A percentile compares a stretch with the other conserved stretches of the same genome.
These are phyloP conservation scores for Purshia tridentata DNA, from an alignment of 306 rosid genomes.

Conservation along the genomic window DNA sequence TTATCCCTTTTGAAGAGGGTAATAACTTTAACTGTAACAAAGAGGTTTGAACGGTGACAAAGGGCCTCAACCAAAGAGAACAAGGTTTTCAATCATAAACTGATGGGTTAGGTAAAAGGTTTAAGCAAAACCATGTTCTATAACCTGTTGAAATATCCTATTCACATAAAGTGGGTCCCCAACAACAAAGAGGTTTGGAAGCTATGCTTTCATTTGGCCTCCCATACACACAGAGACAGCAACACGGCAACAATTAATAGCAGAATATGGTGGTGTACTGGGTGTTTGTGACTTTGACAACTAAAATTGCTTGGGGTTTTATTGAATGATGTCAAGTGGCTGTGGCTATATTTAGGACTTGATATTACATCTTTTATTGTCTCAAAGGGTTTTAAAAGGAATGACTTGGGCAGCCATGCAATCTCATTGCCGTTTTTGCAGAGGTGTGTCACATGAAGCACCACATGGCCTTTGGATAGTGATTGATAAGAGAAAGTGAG, in stretches of 20 bases:
- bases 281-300: not conserved
- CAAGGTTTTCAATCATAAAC: not conserved
- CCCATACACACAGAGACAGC: not conserved
- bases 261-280: not conserved
- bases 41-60: conserved; percentile 37
- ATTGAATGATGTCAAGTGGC: not conserved
- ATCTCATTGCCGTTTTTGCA: conserved; percentile 34
- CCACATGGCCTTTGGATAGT: conserved; percentile 36
- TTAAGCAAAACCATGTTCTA: conserved; percentile 12
- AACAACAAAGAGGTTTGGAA: not conserved
- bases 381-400: conserved; percentile 23
- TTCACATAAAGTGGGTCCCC: not conserved
- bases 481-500: conserved; percentile 36
- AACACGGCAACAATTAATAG: not conserved
- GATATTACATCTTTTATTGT: conserved; percentile 29
- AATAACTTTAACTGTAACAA: conserved; percentile 39
- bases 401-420: conserved; percentile 30
- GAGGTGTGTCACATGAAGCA: conserved; percentile 43
- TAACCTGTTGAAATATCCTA: conserved; percentile 3
- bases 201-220: conserved; percentile 1
- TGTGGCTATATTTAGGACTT: conserved; percentile 28
- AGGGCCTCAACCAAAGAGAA: conserved; percentile 18
- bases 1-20: conserved; percentile 33
- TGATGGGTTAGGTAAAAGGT: conserved; percentile 2
- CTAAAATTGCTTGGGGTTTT: not conserved